Evolutionary conservation across 352 stramenopile genomes (phyloP).

Genomic region (Pythium utonaiense): DNA sequence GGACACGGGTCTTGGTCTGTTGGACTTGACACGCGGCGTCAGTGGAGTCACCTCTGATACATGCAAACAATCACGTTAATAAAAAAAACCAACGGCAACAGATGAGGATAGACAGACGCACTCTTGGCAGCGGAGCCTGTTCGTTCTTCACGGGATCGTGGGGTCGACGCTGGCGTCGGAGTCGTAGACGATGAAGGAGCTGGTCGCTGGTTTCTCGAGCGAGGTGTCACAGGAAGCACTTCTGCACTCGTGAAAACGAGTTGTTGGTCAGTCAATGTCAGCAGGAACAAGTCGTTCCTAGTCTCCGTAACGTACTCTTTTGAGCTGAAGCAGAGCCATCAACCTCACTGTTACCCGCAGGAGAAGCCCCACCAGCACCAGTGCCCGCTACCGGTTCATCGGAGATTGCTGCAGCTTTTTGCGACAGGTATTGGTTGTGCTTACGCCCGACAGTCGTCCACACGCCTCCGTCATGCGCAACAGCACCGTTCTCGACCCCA

Average conservation of each 20-base stretch:
- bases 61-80: not conserved
- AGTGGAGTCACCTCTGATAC: not conserved
- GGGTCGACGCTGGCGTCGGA: not conserved
- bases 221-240: slow-evolving; percentile 4
- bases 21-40: not conserved
- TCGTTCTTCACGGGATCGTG: not conserved
- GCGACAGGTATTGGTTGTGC: slow-evolving; percentile 31
- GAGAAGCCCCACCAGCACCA: not conserved
- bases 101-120: not conserved
- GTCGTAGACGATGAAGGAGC: not conserved
- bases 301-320: not conserved
- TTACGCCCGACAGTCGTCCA: slow-evolving; percentile 80
- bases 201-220: not conserved
- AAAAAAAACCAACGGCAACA: not conserved
- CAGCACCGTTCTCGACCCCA: not conserved
- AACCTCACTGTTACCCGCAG: not conserved
- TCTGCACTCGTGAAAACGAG: not conserved
- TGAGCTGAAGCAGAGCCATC: not conserved
- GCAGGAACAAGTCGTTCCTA: too few relatives aligned
- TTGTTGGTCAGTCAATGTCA: not conserved
- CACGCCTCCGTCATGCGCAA: slow-evolving; percentile 27
- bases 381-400: not conserved
- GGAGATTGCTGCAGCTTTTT: slow-evolving; percentile 15
- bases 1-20: not conserved
- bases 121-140: slow-evolving; percentile 3